Conservation (phyloP, 768 basidiomycete genomes). For the Suillus brevipes region DNA sequence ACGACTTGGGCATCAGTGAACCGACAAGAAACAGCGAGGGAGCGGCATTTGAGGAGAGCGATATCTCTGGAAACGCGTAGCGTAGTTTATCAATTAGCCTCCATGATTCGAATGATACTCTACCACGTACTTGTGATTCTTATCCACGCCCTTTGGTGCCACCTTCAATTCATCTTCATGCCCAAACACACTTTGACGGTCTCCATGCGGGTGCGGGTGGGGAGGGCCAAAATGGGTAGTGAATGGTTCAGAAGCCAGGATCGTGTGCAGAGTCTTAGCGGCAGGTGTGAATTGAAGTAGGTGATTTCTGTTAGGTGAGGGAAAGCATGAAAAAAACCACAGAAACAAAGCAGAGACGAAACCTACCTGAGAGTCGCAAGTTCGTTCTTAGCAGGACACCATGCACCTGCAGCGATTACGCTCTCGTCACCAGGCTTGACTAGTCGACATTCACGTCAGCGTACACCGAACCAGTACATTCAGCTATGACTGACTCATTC, state of each 20-base stretch:
- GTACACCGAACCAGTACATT: not conserved
- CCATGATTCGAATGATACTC: not conserved
- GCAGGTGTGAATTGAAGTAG: slow-evolving; percentile 53
- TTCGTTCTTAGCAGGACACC: slow-evolving; percentile 80
- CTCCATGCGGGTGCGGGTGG: slow-evolving; percentile 58
- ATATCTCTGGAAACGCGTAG: slow-evolving; percentile 50
- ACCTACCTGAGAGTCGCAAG: slow-evolving; percentile 69
- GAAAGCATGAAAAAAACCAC: not conserved
- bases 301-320: slow-evolving; percentile 45
- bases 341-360: not conserved
- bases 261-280: slow-evolving; percentile 52
- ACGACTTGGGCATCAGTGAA: slow-evolving; percentile 79
- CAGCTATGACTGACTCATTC: not conserved
- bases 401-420: slow-evolving; percentile 75
- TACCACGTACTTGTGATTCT: not conserved
- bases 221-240: slow-evolving; percentile 76
- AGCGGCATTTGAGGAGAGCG: slow-evolving; percentile 84
- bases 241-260: slow-evolving; percentile 72
- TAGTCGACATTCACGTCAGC: slow-evolving; percentile 28
- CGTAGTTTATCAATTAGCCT: not conserved
- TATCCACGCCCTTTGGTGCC: slow-evolving; percentile 49
- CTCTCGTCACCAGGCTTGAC: slow-evolving; percentile 69
- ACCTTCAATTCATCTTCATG: slow-evolving; percentile 85
- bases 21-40: slow-evolving; percentile 38
- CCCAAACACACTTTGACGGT: slow-evolving; percentile 80